Evolutionary conservation across 208 protist genomes (phyloP), one percentile per base, ranked within the genome.

Genomic region (Leptomonas seymouri): DNA sequence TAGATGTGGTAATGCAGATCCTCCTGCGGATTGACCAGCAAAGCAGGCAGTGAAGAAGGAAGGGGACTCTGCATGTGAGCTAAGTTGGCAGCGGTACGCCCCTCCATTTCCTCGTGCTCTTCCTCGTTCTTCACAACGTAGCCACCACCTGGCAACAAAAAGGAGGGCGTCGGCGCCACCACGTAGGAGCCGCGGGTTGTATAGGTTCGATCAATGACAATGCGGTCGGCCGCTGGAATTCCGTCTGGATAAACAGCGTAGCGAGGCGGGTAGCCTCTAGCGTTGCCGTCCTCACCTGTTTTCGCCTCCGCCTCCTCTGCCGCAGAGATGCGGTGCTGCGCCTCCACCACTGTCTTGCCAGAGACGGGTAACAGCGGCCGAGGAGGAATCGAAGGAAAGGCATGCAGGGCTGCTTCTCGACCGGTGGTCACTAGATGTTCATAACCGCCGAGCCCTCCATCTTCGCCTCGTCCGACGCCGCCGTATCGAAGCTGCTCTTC

Each of bases 131-230:
- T 21, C 3, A 25, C 31, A 18, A 20, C 9, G 31, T 21, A 20
- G 15, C 20, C 28, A 7, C 7, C n/a, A 8, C 28, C 23, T 7
- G 8, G 7, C 3, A 27, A 2, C 2, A 6, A 1, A 28, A 2
- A 14, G 30, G 15, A n/a, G 31, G 54, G 12, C 16, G 30, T 18
- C 9, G 12, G 5, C 28, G 21, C 67, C 49, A 76, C 42, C n/a
- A 59, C 25, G 46, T 67, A 74, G 3, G 86, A 78, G 49, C 82
- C 77, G 28, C 84, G 87, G 9, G 54, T 61, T 20, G 66, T 58
- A 51, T 86, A 92, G 53, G 87, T 89, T 69, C 74, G 58, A 23
- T 67, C 66, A 15, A 92, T 92, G 25, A 48, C n/a, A 3, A 88
- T 62, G 46, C 72, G 60, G 3, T 70, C 67, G 7, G 78, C 69